Evolutionary conservation across 305 asterid species (phyloP).

Genomic region (Rubia tinctorum): DNA sequence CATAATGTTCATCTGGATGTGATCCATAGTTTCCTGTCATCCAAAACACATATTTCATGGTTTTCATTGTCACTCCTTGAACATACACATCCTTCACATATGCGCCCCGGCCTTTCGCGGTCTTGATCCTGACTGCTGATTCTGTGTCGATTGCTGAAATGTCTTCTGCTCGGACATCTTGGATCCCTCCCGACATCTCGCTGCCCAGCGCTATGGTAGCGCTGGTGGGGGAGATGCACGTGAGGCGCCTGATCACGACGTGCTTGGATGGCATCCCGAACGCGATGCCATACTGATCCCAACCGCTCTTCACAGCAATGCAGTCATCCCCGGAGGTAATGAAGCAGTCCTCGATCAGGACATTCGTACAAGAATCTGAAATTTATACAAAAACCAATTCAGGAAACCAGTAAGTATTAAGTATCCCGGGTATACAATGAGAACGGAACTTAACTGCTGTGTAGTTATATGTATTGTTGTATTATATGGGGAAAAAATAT

Average conservation of each 20-base stretch:
- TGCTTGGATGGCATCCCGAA: constrained; percentile 96
- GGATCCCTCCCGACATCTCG: constrained; percentile 97
- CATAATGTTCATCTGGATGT: constrained; percentile 72
- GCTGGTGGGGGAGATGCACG: constrained; percentile 83
- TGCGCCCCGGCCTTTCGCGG: constrained; percentile 82
- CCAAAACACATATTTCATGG: constrained; percentile 97
- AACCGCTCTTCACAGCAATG: constrained; percentile 90
- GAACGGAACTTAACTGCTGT: too few relatives aligned
- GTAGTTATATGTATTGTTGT: too few relatives aligned
- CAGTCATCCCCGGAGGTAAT: constrained; percentile 98
- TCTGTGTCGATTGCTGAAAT: constrained; percentile 75
- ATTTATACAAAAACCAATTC: background rate
- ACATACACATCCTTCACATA: constrained; percentile 82
- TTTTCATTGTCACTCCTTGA: constrained; percentile 65
- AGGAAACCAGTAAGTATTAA: too few relatives aligned
- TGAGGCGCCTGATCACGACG: constrained; percentile 64
- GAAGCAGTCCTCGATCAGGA: constrained; percentile 86
- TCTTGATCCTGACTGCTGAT: constrained; percentile 86
- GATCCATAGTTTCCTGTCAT: constrained; percentile 94
- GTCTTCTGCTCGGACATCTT: constrained; percentile 80
- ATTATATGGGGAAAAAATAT: too few relatives aligned
- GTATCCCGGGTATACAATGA: too few relatives aligned
- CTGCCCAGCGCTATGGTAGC: constrained; percentile 94
- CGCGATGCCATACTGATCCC: constrained; percentile 90
- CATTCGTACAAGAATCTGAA: constrained; percentile 81